phyloP scores from a whole-genome alignment of 2,329 filamentous ascomycete species.

The Pezicula radicicola region DNA sequence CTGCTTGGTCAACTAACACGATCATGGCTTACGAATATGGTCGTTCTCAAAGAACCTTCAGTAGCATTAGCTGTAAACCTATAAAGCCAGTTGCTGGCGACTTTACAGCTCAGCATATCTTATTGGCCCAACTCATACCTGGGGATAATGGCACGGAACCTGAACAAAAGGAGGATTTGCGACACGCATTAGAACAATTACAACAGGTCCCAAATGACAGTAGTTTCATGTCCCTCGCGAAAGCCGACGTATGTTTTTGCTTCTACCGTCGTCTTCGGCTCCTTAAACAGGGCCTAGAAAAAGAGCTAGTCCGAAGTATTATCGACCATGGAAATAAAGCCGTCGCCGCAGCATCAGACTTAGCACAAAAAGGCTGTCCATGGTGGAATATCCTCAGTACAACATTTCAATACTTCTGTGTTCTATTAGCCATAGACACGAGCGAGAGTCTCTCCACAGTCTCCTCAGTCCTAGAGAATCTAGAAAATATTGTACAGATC shows the following conservation, averaged over 20 bases:
- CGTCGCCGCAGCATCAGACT: constrained; percentile 29
- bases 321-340: constrained; percentile 31
- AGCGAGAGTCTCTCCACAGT: constrained; percentile 31
- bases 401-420: constrained; percentile 39
- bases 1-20: constrained; percentile 26
- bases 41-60: constrained; percentile 24
- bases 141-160: constrained; percentile 1
- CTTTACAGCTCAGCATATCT: background rate
- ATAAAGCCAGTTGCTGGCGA: background rate
- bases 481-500: constrained; percentile 33
- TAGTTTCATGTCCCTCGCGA: constrained; percentile 29
- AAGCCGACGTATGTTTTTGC: constrained; percentile 27
- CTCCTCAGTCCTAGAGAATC: constrained; percentile 31
- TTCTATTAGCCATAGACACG: constrained; percentile 37
- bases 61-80: constrained; percentile 15
- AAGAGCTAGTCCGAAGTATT: constrained; percentile 32
- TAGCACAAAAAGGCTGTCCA: constrained; percentile 31
- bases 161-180: constrained; percentile 2
- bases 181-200: constrained; percentile 4
- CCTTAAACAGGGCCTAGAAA: constrained; percentile 32
- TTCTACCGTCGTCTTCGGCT: constrained; percentile 39
- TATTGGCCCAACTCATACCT: constrained; percentile 7
- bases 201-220: constrained; percentile 14
- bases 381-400: constrained; percentile 42
- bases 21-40: constrained; percentile 32